Conservation (phyloP, 2,329 filamentous ascomycete genomes). For the Aspergillus piperis region DNA sequence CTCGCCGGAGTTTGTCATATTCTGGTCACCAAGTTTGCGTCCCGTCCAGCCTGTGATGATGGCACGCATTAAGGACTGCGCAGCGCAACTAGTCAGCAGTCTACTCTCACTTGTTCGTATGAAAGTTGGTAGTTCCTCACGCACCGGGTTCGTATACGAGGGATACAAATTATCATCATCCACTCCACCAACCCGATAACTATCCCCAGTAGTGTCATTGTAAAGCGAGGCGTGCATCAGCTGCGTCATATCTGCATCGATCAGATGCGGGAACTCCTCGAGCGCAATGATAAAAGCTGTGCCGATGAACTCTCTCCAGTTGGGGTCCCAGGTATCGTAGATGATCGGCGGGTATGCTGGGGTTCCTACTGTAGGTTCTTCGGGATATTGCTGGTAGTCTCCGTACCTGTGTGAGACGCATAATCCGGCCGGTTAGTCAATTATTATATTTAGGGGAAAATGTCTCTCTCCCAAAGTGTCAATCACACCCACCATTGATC, state of each 20-base stretch:
- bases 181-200: conserved; percentile 62
- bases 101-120: too few species aligned
- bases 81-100: too few species aligned
- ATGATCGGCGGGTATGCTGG: conserved; percentile 52
- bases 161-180: conserved; percentile 64
- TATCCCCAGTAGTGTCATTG: conserved; percentile 60
- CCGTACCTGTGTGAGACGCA: conserved; percentile 31
- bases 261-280: conserved; percentile 57
- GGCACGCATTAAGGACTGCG: conserved; percentile 58
- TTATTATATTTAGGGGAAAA: too few species aligned
- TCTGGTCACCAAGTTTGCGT: conserved; percentile 53
- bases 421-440: too few species aligned
- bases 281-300: conserved; percentile 60
- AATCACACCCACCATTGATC: conserved; percentile 50
- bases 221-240: conserved; percentile 57
- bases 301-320: conserved; percentile 65
- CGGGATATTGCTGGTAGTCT: conserved; percentile 34
- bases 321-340: conserved; percentile 63
- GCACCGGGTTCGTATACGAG: conserved; percentile 55
- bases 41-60: conserved; percentile 63
- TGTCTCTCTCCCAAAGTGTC: too few species aligned
- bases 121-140: too few species aligned
- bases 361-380: conserved; percentile 59
- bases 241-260: conserved; percentile 40
- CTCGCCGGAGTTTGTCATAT: conserved; percentile 62